These are phyloP conservation scores for Penicillium verrucosum DNA, from an alignment of 2,329 filamentous ascomycete species.

Conservation along the genomic window DNA sequence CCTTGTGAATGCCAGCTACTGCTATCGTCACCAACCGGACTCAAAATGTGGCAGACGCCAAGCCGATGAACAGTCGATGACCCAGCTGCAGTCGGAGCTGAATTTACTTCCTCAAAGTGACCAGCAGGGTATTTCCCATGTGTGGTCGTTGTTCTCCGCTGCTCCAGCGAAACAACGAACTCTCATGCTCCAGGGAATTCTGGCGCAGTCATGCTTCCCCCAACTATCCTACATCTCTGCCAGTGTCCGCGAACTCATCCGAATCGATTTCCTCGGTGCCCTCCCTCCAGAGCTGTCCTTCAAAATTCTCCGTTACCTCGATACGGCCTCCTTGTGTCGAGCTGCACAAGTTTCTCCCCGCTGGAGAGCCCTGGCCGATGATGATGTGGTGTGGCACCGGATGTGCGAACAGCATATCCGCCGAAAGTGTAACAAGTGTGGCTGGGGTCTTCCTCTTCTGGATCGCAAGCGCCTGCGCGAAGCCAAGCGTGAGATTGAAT, in stretches of 20 bases:
- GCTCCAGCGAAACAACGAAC: conserved; percentile 91
- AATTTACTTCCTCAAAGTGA: conserved; percentile 77
- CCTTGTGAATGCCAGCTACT: conserved; percentile 74
- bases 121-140: conserved; percentile 92
- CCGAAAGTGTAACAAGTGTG: conserved; percentile 89
- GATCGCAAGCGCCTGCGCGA: conserved; percentile 84
- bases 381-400: conserved; percentile 94
- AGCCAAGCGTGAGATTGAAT: conserved; percentile 79
- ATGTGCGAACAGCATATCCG: conserved; percentile 99
- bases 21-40: conserved; percentile 91
- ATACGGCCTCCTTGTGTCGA: conserved; percentile 92
- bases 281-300: conserved; percentile 87
- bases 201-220: conserved; percentile 95
- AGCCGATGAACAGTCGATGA: conserved; percentile 94
- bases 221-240: conserved; percentile 91
- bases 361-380: conserved; percentile 89
- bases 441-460: conserved; percentile 86
- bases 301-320: conserved; percentile 88
- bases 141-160: conserved; percentile 97
- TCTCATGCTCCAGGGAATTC: conserved; percentile 92
- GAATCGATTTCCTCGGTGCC: conserved; percentile 92
- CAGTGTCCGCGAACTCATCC: conserved; percentile 88
- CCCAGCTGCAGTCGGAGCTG: conserved; percentile 85
- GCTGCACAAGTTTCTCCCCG: conserved; percentile 87
- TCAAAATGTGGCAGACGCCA: conserved; percentile 81